Base-by-base conservation (phyloP, 2,329 filamentous ascomycete genomes). In the Penicillium janthinellum region DNA sequence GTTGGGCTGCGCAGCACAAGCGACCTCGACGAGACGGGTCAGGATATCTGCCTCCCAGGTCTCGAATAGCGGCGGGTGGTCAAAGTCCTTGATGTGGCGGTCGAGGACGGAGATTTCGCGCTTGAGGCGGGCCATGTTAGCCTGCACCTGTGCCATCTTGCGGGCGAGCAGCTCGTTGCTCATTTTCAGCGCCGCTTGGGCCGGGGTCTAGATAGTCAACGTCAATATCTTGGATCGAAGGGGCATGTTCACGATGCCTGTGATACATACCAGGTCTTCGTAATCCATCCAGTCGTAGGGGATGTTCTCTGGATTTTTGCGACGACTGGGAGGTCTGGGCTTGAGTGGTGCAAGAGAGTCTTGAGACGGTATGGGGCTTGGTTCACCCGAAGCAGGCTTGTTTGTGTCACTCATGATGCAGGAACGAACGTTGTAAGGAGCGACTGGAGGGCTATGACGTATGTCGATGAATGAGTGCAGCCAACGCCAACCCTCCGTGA, bases 11-110 rank as follows among this genome's bases (percentile, higher is more conserved):
- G 54, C 60, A 38, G 65, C 58, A 58, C 72, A 67, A 14, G 71
- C 64, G 22, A 72, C 66, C 48, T 74, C 73, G 50, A 76, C 68
- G n/a, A 76, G 66, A 22, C 71, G 70, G 1, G 73, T 75, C 14
- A 76, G 66, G n/a, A 67, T 67, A 53, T 76, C 70, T 14, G 73
- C 73, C 54, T 76, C 69, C 72, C 73, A 76, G 38, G 65, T 73
- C n/a, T 64, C 62, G 35, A 74, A 64, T 34, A 68, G 59, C 2
- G 73, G 59, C 2, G 73, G 71, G 41, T 67, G 64, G 20, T 69
- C 58, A 45, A 69, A 68, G 4, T 68, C 58, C 15, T 62, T 66
- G 56, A 74, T 35, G 51, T 72, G 68, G 6, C 58, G 66, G 22
- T 72, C 63, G 20, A 74, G 66, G 17, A 64, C 64, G 35, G 61